Evolutionary conservation across 2,329 filamentous ascomycete genomes (phyloP).

Genomic region (Rhinocladiella mackenziei): DNA sequence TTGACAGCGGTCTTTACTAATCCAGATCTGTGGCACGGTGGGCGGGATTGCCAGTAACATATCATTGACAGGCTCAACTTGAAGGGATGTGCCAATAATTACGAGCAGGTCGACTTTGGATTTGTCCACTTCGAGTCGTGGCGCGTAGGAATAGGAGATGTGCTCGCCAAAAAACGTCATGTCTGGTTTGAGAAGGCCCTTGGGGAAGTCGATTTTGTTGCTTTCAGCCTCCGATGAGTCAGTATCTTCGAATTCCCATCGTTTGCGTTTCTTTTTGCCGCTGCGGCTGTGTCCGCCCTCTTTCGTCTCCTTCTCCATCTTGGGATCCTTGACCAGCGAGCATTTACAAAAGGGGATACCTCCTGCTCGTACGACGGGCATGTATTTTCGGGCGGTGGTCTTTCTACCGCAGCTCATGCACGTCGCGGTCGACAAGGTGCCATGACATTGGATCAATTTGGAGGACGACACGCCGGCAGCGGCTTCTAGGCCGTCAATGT

Average conservation of each 20-base stretch:
- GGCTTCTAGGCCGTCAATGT: slow-evolving; percentile 93
- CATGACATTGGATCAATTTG: slow-evolving; percentile 92
- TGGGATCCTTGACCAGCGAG: slow-evolving; percentile 13
- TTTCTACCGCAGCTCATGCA: slow-evolving; percentile 77
- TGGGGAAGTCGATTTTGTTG: slow-evolving; percentile 62
- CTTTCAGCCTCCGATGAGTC: slow-evolving; percentile 41
- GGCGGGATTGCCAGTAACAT: slow-evolving; percentile 75
- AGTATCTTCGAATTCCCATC: slow-evolving; percentile 19
- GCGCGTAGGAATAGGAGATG: slow-evolving; percentile 77
- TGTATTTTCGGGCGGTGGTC: slow-evolving; percentile 72
- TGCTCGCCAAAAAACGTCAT: slow-evolving; percentile 97
- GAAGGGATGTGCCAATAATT: slow-evolving; percentile 92
- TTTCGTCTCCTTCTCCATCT: slow-evolving; percentile 4
- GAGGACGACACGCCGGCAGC: slow-evolving; percentile 75
- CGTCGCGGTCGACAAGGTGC: slow-evolving; percentile 87
- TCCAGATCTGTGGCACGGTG: slow-evolving; percentile 85
- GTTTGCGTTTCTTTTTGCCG: slow-evolving; percentile 29
- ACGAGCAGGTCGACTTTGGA: slow-evolving; percentile 82
- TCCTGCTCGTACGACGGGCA: slow-evolving; percentile 71
- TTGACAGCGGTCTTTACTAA: slow-evolving; percentile 40
- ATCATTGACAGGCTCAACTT: slow-evolving; percentile 91
- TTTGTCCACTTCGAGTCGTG: slow-evolving; percentile 74
- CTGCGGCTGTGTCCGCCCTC: slow-evolving; percentile 8
- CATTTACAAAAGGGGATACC: slow-evolving; percentile 66
- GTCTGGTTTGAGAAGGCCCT: slow-evolving; percentile 67